Conservation (phyloP, 2,329 filamentous ascomycete species). For the Fusarium sp. region DNA sequence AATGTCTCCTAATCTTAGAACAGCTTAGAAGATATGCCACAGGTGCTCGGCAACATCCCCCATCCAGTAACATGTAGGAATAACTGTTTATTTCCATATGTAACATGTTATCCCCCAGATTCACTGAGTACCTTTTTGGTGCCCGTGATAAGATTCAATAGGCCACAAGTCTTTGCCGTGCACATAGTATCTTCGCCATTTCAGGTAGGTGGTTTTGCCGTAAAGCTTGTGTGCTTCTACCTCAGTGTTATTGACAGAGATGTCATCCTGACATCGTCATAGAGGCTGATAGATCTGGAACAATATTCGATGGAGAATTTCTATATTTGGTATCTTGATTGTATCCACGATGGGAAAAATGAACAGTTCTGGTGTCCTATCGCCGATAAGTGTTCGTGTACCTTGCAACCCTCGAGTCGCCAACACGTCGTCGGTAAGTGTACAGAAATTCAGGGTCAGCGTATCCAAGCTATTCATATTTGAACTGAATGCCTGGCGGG, state of each 20-base stretch:
- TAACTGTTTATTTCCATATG: not conserved
- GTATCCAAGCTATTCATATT: too few relatives aligned
- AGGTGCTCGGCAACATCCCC: not conserved
- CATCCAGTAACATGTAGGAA: not conserved
- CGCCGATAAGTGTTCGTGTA: not conserved
- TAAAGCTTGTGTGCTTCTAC: not conserved
- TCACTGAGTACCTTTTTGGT: not conserved
- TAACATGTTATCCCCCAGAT: not conserved
- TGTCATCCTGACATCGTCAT: not conserved
- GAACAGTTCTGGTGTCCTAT: not conserved
- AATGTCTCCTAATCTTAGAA: not conserved
- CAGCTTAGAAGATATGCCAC: not conserved
- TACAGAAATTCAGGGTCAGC: not conserved
- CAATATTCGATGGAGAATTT: fast-evolving
- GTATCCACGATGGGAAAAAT: fast-evolving
- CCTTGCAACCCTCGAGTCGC: not conserved
- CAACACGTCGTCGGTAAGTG: too few relatives aligned
- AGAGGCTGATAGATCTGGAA: not conserved
- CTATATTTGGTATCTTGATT: not conserved
- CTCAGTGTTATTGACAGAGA: not conserved
- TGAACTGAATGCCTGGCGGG: too few relatives aligned
- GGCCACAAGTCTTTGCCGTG: not conserved
- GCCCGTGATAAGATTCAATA: not conserved
- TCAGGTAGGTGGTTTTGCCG: not conserved
- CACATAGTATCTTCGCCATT: not conserved